Conservation (phyloP, 495 filamentous ascomycete genomes). For the Collariella sp. region DNA sequence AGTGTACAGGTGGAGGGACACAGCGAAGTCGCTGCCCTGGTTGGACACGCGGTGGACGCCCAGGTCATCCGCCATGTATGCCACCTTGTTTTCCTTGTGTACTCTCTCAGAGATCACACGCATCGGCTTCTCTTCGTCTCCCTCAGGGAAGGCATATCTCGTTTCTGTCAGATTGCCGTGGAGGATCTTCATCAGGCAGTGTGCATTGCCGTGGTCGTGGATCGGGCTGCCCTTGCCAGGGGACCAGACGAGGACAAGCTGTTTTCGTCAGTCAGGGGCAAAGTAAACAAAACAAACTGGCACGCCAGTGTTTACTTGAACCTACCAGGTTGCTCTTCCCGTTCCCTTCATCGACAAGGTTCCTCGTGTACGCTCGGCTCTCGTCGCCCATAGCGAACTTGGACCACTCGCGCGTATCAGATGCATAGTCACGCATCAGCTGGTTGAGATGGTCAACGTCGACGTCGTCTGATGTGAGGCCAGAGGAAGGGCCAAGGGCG, state of each 20-base stretch:
- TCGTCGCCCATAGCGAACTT: slow-evolving; percentile 59
- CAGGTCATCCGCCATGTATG: slow-evolving; percentile 42
- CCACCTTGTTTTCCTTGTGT: slow-evolving; percentile 43
- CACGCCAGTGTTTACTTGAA: background rate
- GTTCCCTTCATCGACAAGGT: slow-evolving; percentile 83
- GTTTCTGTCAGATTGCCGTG: slow-evolving; percentile 71
- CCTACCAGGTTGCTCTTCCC: slow-evolving; percentile 82
- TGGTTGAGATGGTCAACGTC: slow-evolving; percentile 57
- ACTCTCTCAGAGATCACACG: slow-evolving; percentile 44
- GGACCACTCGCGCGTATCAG: slow-evolving; percentile 59
- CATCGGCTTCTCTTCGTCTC: slow-evolving; percentile 43
- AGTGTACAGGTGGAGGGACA: slow-evolving; percentile 85
- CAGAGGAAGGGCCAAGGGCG: slow-evolving; percentile 66
- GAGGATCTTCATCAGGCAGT: slow-evolving; percentile 66
- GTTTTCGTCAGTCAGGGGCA: slow-evolving; percentile 14
- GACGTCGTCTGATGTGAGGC: slow-evolving; percentile 70
- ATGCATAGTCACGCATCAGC: slow-evolving; percentile 64
- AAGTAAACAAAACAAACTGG: slow-evolving; percentile 5
- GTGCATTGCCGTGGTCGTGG: slow-evolving; percentile 81
- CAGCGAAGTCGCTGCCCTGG: slow-evolving; percentile 61
- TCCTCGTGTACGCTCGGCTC: slow-evolving; percentile 67
- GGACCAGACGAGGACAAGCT: slow-evolving; percentile 88
- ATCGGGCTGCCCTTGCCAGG: slow-evolving; percentile 78
- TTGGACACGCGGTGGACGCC: slow-evolving; percentile 81
- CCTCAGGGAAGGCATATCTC: slow-evolving; percentile 65